Evolutionary conservation across 2,329 filamentous ascomycete species (phyloP), one percentile per base, ranked within the genome.

Genomic region (Teratosphaeria epicoccoides): DNA sequence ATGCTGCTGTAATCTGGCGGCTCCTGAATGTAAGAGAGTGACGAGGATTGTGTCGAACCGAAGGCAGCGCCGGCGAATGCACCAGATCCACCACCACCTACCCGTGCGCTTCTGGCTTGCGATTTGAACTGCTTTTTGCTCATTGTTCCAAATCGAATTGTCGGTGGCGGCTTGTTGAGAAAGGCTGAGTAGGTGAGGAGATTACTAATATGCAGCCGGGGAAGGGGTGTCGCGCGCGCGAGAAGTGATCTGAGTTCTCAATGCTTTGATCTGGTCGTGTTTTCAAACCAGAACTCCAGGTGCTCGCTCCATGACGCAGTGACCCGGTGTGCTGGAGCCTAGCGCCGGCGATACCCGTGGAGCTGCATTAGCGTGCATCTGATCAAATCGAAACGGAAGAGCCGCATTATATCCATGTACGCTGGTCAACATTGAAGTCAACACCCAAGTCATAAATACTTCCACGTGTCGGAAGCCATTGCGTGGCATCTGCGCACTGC

Each of bases 21-120:
- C 63, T 95, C 89, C 49, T 86, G 77, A 49, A 97, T 80, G 71
- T 95, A 96, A 44, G 90, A 95, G 37, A 98, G 77, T 44, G 73
- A 73, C n/a, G 81, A 84, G 2, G 77, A 71, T 24, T 74, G 71
- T 50, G 68, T 66, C 47, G 73, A 73, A 17, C 71, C 71, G 63
- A 76, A 74, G 26, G 68, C 70, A 51, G 69, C 63, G 28, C 57
- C 61, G 17, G 61, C 64, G 56, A 67, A 65, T 9, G 61, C 63
- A 22, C 73, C 70, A 55, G 73, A 71, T 2, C 33, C 33, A 40
- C 33, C 69, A 23, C 55, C 58, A 22, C 66, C 67, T 59, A 78
- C 79, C 47, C 80, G 77, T 62, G 78, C 80, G 66, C 79, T 82
- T 64, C 80, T 83, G 57, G 81, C 81, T 62, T 82, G 78, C 22